phyloP scores from a whole-genome alignment of 2,329 filamentous ascomycete species.

The Penicillium griseofulvum region DNA sequence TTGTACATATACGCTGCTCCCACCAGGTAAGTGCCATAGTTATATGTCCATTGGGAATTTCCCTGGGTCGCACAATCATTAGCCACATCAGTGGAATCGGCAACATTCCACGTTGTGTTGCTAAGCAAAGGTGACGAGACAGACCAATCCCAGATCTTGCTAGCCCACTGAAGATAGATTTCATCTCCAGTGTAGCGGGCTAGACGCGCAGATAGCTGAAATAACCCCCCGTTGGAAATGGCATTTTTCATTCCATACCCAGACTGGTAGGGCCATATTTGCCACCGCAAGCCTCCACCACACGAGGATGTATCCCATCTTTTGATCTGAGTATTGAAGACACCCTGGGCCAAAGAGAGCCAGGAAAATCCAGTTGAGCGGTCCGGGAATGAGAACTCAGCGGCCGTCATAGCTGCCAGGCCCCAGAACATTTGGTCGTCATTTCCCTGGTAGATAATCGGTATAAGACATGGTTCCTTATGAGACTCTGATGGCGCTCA shows the following conservation, averaged over 20 bases:
- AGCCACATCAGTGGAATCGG: conserved; percentile 23
- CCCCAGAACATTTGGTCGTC: conserved; percentile 19
- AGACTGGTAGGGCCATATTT: conserved; percentile 10
- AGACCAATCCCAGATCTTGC: conserved; percentile 18
- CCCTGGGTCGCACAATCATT: conserved; percentile 60
- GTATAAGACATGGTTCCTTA: not conserved
- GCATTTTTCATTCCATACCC: conserved; percentile 15
- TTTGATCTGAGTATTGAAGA: conserved; percentile 10
- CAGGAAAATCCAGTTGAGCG: conserved; percentile 5
- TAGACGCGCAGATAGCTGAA: conserved; percentile 14
- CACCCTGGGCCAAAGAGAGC: conserved; percentile 10
- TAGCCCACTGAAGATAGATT: conserved; percentile 14
- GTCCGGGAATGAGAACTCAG: conserved; percentile 6
- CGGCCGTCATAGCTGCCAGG: conserved; percentile 14
- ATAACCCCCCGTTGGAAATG: conserved; percentile 13
- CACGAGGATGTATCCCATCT: conserved; percentile 14
- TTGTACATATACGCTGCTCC: conserved; percentile 70
- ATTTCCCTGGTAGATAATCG: conserved; percentile 3
- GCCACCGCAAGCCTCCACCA: conserved; percentile 16
- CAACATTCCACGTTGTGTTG: conserved; percentile 12
- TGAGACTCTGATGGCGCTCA: not conserved
- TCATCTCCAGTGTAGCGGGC: conserved; percentile 9
- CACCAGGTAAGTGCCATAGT: conserved; percentile 57
- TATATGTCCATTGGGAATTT: conserved; percentile 65
- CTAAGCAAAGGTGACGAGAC: conserved; percentile 6